These are phyloP conservation scores for Pseudogymnoascus pannorum DNA, from an alignment of 2,329 filamentous ascomycete species.

Conservation along the genomic window DNA sequence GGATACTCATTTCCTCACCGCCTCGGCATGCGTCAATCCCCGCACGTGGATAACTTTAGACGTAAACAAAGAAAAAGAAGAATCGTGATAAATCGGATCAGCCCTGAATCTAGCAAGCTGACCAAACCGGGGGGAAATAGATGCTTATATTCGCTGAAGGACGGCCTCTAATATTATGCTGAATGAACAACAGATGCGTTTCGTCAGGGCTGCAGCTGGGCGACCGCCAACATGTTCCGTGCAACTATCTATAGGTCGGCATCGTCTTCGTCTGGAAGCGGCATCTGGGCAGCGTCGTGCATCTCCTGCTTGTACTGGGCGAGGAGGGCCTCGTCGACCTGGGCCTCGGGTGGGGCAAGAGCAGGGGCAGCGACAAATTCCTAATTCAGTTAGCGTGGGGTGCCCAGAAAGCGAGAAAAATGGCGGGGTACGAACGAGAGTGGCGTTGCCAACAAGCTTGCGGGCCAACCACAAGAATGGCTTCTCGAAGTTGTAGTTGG, in stretches of 20 bases:
- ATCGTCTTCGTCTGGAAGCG: conserved; percentile 92
- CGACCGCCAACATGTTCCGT: conserved; percentile 15
- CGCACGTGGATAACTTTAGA: not conserved
- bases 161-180: conserved; percentile 30
- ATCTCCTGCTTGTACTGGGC: conserved; percentile 84
- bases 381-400: conserved; percentile 37
- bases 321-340: conserved; percentile 78
- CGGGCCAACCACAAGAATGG: conserved; percentile 98
- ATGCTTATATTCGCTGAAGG: conserved; percentile 28
- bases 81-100: conserved; percentile 9
- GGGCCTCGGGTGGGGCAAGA: conserved; percentile 85
- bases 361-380: conserved; percentile 96
- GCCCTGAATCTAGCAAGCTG: conserved; percentile 4
- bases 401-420: conserved; percentile 18
- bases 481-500: conserved; percentile 99
- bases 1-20: not conserved
- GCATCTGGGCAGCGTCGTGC: conserved; percentile 68
- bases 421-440: conserved; percentile 54
- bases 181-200: conserved; percentile 19
- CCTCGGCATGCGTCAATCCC: conserved; percentile 4
- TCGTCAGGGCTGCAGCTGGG: conserved; percentile 6
- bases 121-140: conserved; percentile 11
- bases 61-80: conserved; percentile 8
- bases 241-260: conserved; percentile 42
- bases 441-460: conserved; percentile 93